These are phyloP conservation scores for Globisporangium rhizosaccharum DNA, from an alignment of 352 stramenopile species.

Conservation along the genomic window DNA sequence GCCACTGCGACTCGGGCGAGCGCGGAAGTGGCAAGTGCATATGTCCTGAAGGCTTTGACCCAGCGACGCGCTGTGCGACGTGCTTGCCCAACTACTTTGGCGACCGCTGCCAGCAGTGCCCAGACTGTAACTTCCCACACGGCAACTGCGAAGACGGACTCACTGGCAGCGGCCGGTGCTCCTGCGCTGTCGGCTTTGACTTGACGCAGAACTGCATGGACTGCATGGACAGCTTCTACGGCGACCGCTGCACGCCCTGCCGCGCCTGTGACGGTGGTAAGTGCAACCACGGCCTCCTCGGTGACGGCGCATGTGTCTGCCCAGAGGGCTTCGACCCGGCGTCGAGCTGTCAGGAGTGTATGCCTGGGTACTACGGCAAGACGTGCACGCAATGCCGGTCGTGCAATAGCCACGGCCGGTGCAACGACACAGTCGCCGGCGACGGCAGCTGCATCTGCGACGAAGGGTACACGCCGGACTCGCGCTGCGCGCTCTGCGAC, in stretches of 20 bases:
- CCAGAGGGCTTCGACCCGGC: constrained; percentile 68
- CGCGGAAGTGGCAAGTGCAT: constrained; percentile 59
- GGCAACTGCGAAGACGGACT: constrained; percentile 83
- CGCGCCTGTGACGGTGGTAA: constrained; percentile 72
- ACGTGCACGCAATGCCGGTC: constrained; percentile 73
- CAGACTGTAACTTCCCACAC: constrained; percentile 79
- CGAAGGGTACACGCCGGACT: constrained; percentile 74
- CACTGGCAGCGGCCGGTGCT: constrained; percentile 71
- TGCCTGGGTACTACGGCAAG: constrained; percentile 62
- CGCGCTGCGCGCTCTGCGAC: constrained; percentile 71
- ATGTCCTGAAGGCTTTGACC: constrained; percentile 71
- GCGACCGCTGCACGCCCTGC: constrained; percentile 60
- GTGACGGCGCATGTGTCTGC: constrained; percentile 79
- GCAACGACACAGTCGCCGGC: constrained; percentile 59
- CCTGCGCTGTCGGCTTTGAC: constrained; percentile 82
- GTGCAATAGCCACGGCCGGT: constrained; percentile 80
- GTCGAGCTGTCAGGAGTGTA: constrained; percentile 71
- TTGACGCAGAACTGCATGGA: constrained; percentile 66
- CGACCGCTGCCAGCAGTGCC: constrained; percentile 61
- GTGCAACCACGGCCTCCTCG: constrained; percentile 75
- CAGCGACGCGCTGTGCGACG: constrained; percentile 60
- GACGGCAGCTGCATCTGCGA: constrained; percentile 81
- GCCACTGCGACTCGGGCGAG: constrained; percentile 61
- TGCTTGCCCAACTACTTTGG: constrained; percentile 78
- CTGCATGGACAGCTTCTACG: constrained; percentile 83